Conservation (phyloP, 306 rosid genomes). For the Prunus mume region DNA sequence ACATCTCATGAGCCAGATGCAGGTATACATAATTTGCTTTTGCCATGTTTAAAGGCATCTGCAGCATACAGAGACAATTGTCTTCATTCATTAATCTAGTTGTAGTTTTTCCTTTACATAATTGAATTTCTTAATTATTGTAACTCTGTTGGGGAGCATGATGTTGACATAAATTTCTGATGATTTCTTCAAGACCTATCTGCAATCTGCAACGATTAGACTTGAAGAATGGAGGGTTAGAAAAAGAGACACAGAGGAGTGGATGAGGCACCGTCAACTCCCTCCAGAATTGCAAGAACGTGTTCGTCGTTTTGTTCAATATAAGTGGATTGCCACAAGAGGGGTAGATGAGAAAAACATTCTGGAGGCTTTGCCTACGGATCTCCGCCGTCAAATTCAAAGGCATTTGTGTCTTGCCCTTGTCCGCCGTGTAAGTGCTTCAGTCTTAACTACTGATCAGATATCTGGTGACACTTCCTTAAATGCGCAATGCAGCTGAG, state of each 20-base stretch:
- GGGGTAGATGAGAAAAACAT: conserved; percentile 89
- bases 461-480: background rate
- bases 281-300: conserved; percentile 71
- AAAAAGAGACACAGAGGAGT: conserved; percentile 87
- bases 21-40: conserved; percentile 42
- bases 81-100: background rate
- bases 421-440: conserved; percentile 67
- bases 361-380: conserved; percentile 67
- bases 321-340: conserved; percentile 86
- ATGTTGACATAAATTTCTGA: background rate
- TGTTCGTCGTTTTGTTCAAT: conserved; percentile 77
- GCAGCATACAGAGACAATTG: background rate
- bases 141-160: background rate
- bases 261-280: conserved; percentile 95
- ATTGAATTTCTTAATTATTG: background rate
- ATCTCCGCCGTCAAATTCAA: conserved; percentile 78
- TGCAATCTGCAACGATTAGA: conserved; percentile 82
- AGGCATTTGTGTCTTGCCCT: conserved; percentile 84
- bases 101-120: background rate
- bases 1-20: conserved; percentile 90
- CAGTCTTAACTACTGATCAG: background rate
- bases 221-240: conserved; percentile 87
- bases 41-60: background rate
- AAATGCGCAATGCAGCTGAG: background rate
- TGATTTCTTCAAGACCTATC: conserved; percentile 45